Base-by-base conservation (phyloP, 768 basidiomycete species). In the Russula compacta region DNA sequence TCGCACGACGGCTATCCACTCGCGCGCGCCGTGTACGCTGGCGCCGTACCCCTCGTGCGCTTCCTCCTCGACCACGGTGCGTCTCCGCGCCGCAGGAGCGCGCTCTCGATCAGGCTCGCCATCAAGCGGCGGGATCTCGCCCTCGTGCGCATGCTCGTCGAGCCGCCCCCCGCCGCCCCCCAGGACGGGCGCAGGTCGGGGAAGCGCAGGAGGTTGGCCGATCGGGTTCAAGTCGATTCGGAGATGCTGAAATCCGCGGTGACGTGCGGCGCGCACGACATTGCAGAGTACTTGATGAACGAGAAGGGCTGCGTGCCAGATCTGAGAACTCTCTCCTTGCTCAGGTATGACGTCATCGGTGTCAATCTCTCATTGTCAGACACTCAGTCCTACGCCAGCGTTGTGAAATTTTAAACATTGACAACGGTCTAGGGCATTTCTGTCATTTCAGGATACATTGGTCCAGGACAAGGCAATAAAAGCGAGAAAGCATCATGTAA, bases 1-100 rank as follows among this genome's bases (percentile, higher is more conserved):
- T 81, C 88, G 8, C 78, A 89, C 71, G 77, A 81, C 3, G 95
- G 94, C 1, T 97, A 94, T 68, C 85, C 87, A 0, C 82, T 97
- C 43, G 84, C 83, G 15, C 84, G 82, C 65, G 92, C 94, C 1
- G 89, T 92, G 1, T 77, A 85, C 40, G 83, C 81, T 0, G 75
- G 76, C 21, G 85, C 86, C 64, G 57, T 78, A 1, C 83, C 85
- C 3, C 80, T 97, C 8, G 76, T 93, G 1, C 74, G 71, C 24
- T 85, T 90, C 66, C 78, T 98, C 15, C 82, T 97, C 52, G 74
- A 76, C 3, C 75, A 84, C 19, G 87, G 84, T 3, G 93, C 91
- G 0, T 86, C 85, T 11, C 93, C 94, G 0, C 68, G 68, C 5
- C 72, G 73, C 63, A 87, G 86, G 67, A 71, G 79, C 12, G 79